phyloP scores from a whole-genome alignment of 495 filamentous ascomycete genomes.

The Penicilliopsis zonata region DNA sequence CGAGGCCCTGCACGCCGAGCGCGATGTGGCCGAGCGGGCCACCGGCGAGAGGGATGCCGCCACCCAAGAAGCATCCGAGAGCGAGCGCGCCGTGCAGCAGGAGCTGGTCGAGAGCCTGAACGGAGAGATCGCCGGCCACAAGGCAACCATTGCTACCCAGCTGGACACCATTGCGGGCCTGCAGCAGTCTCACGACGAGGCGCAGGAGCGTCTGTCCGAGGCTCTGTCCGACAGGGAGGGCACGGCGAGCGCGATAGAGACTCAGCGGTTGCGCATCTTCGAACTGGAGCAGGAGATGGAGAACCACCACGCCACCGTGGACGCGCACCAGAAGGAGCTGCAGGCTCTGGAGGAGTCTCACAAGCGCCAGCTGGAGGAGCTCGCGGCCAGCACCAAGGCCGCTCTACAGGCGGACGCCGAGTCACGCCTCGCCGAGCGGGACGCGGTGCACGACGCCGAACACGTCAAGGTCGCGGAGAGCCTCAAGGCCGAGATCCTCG shows the following conservation, averaged over 20 bases:
- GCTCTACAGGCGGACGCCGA: slow-evolving; percentile 33
- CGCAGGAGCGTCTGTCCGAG: slow-evolving; percentile 43
- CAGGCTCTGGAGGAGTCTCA: slow-evolving; percentile 43
- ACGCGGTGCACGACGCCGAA: slow-evolving; percentile 43
- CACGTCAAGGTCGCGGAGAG: slow-evolving; percentile 47
- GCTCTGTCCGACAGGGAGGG: slow-evolving; percentile 18
- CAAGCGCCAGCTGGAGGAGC: slow-evolving; percentile 35
- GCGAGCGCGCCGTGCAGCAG: slow-evolving; percentile 47
- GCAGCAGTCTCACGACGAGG: slow-evolving; percentile 49
- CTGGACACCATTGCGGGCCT: slow-evolving; percentile 50
- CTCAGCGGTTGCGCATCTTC: slow-evolving; percentile 39
- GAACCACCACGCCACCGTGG: slow-evolving; percentile 38
- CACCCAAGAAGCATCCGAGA: slow-evolving; percentile 35
- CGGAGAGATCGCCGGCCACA: slow-evolving; percentile 68
- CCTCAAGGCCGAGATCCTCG: slow-evolving; percentile 56
- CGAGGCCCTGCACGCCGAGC: slow-evolving; percentile 36
- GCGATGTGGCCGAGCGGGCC: slow-evolving; percentile 15
- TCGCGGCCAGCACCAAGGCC: slow-evolving; percentile 28
- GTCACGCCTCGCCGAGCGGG: slow-evolving; percentile 30
- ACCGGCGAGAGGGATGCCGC: slow-evolving; percentile 32
- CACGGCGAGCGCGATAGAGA: slow-evolving; percentile 26
- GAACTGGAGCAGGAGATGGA: slow-evolving; percentile 47
- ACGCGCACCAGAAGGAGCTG: slow-evolving; percentile 40
- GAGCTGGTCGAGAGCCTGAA: slow-evolving; percentile 55
- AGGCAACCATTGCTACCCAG: slow-evolving; percentile 52